These are phyloP conservation scores for Seiridium unicorne DNA, from an alignment of 2,329 filamentous ascomycete species.

Conservation along the genomic window DNA sequence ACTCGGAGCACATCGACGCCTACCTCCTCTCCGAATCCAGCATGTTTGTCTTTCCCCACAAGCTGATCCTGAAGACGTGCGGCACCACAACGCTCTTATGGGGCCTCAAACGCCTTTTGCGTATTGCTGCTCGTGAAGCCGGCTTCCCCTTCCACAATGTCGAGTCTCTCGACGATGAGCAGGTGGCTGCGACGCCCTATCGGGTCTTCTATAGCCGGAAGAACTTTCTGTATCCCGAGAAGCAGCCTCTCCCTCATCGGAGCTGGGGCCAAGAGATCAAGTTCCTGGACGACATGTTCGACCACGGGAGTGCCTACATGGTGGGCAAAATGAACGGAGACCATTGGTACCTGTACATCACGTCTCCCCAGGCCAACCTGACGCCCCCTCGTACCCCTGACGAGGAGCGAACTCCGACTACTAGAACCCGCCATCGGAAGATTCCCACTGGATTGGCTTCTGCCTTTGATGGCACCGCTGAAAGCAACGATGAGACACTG, in stretches of 20 bases:
- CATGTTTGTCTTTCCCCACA: conserved; percentile 99
- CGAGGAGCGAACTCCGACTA: conserved; percentile 34
- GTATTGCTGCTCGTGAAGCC: conserved; percentile 83
- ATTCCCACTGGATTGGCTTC: conserved; percentile 49
- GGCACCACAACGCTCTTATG: conserved; percentile 92
- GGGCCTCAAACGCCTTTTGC: conserved; percentile 85
- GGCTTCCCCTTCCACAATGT: conserved; percentile 84
- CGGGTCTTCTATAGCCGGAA: conserved; percentile 98
- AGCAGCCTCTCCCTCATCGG: conserved; percentile 89
- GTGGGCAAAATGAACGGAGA: conserved; percentile 99
- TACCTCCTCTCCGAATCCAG: conserved; percentile 98
- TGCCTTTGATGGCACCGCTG: conserved; percentile 35
- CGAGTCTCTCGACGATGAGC: conserved; percentile 62
- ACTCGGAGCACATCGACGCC: conserved; percentile 91
- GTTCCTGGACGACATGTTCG: conserved; percentile 87
- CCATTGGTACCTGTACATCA: conserved; percentile 98
- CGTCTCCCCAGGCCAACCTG: conserved; percentile 74
- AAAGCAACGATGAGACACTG: conserved; percentile 70
- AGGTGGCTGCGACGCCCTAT: conserved; percentile 81
- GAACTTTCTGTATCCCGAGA: conserved; percentile 95
- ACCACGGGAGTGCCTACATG: conserved; percentile 95
- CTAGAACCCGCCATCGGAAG: conserved; percentile 47
- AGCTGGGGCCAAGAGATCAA: conserved; percentile 98
- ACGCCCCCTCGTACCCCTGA: conserved; percentile 81
- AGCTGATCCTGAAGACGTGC: conserved; percentile 97